Conservation (phyloP, 2,329 filamentous ascomycete genomes). For the Fusarium bactridioides region DNA sequence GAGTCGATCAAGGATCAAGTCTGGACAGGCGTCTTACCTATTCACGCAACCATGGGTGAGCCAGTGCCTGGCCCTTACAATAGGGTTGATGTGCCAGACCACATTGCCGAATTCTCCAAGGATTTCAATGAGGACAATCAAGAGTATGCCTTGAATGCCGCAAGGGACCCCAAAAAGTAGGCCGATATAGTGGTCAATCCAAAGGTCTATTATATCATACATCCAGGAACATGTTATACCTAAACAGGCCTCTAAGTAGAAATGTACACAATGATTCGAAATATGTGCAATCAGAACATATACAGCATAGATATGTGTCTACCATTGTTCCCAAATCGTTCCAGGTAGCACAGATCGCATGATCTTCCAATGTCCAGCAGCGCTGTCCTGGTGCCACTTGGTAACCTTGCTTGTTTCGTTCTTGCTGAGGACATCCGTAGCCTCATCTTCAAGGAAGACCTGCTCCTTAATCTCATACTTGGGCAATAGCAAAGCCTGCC, state of each 20-base stretch:
- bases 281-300: neutral
- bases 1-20: slow-evolving; percentile 50
- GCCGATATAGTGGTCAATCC: neutral
- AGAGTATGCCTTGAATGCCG: slow-evolving; percentile 40
- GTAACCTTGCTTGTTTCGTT: slow-evolving; percentile 73
- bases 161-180: slow-evolving; percentile 27
- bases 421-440: slow-evolving; percentile 63
- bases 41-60: slow-evolving; percentile 69
- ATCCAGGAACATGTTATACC: neutral
- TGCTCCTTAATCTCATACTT: slow-evolving; percentile 70
- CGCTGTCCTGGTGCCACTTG: slow-evolving; percentile 77
- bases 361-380: slow-evolving; percentile 86
- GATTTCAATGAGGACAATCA: slow-evolving; percentile 49
- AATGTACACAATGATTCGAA: slow-evolving; percentile 7
- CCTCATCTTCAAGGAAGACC: slow-evolving; percentile 55
- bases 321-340: slow-evolving; percentile 86
- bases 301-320: neutral
- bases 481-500: slow-evolving; percentile 76
- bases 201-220: neutral
- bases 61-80: slow-evolving; percentile 70
- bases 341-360: slow-evolving; percentile 86
- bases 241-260: neutral
- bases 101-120: slow-evolving; percentile 59
- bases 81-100: slow-evolving; percentile 65
- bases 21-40: slow-evolving; percentile 68